Conservation (phyloP, 208 protist species). For the Acanthamoeba lenticulata region DNA sequence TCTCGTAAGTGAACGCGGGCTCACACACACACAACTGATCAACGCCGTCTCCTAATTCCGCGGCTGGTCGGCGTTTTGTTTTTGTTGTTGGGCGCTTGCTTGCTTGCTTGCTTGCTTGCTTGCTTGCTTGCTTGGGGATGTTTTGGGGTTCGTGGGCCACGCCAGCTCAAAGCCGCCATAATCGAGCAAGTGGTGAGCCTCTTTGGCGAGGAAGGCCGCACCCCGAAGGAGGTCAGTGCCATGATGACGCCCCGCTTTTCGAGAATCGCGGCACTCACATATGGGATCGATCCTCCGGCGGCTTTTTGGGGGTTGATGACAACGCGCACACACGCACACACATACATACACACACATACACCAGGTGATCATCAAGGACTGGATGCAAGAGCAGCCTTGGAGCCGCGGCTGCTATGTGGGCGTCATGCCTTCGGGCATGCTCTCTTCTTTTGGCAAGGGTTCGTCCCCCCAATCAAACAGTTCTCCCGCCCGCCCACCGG, state of each 20-base stretch:
- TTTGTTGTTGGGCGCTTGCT: background rate
- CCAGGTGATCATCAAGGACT: slow-evolving; percentile 43
- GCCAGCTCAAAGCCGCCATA: background rate
- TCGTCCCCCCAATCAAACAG: too few species aligned
- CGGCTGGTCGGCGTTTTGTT: too few species aligned
- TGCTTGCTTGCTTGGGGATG: background rate
- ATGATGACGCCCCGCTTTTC: background rate
- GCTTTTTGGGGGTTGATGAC: too few species aligned
- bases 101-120: background rate
- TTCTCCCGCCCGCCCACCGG: background rate
- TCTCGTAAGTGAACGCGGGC: too few species aligned
- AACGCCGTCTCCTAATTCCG: too few species aligned
- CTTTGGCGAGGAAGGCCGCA: background rate
- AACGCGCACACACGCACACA: too few species aligned
- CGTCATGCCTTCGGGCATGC: slow-evolving; percentile 55
- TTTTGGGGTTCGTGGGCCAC: background rate
- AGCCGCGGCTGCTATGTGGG: slow-evolving; percentile 40
- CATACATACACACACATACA: background rate
- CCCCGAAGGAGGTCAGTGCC: background rate
- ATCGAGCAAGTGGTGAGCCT: background rate
- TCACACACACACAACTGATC: too few species aligned
- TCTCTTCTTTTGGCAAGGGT: slow-evolving; percentile 62
- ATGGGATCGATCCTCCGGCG: background rate
- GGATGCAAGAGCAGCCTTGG: slow-evolving; percentile 28
- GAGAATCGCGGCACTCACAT: too few species aligned